phyloP scores from a whole-genome alignment of 768 basidiomycete genomes.

The Mycena indigotica region DNA sequence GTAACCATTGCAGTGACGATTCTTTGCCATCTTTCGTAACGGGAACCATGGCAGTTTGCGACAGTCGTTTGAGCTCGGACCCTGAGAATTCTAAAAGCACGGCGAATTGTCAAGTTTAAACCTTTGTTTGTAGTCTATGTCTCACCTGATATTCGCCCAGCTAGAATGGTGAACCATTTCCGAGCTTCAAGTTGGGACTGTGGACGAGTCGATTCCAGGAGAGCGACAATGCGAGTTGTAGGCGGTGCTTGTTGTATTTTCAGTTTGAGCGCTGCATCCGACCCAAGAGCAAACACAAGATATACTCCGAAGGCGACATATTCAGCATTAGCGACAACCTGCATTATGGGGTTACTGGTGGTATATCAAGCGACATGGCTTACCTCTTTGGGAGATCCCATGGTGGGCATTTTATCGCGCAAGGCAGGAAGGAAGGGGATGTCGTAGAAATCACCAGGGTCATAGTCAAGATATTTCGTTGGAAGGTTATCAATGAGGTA shows the following conservation, averaged over 20 bases:
- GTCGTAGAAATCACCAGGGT: slow-evolving; percentile 54
- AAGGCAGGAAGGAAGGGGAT: slow-evolving; percentile 81
- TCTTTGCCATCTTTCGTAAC: slow-evolving; percentile 40
- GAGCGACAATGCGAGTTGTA: slow-evolving; percentile 54
- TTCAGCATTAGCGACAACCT: slow-evolving; percentile 72
- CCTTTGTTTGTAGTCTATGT: too few species aligned
- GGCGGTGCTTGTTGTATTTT: slow-evolving; percentile 73
- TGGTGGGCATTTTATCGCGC: slow-evolving; percentile 48
- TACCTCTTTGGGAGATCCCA: slow-evolving; percentile 71
- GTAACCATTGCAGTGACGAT: slow-evolving; percentile 46
- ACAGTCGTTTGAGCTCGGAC: slow-evolving; percentile 58
- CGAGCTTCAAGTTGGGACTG: slow-evolving; percentile 53
- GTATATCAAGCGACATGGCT: slow-evolving; percentile 13
- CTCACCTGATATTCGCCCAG: slow-evolving; percentile 64
- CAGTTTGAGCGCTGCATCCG: slow-evolving; percentile 62
- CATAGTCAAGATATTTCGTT: slow-evolving; percentile 61
- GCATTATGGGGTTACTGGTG: not conserved
- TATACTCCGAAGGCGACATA: slow-evolving; percentile 77
- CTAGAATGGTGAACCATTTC: slow-evolving; percentile 69
- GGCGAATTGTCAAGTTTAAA: too few species aligned
- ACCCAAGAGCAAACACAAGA: slow-evolving; percentile 56
- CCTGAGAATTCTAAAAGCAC: slow-evolving; percentile 63
- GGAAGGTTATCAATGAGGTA: slow-evolving; percentile 80
- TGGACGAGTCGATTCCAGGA: slow-evolving; percentile 65
- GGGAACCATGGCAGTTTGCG: slow-evolving; percentile 69